phyloP scores from a whole-genome alignment of 805 yeast species.

The Starmerella floris region DNA sequence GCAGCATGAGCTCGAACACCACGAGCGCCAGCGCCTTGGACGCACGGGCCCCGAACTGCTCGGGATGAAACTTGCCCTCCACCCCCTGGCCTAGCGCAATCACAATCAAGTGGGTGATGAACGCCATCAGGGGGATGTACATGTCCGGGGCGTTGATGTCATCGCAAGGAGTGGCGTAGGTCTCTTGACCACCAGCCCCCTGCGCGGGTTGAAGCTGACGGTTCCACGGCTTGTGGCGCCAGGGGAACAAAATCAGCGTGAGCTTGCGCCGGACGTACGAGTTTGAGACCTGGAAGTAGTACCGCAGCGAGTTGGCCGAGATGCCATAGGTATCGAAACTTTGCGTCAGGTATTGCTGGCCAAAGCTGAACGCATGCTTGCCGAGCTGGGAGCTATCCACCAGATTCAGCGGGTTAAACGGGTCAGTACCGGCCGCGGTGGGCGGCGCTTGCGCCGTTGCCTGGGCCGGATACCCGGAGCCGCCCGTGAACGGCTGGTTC shows the following conservation, averaged over 20 bases:
- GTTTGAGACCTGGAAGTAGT: conserved; percentile 86
- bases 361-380: conserved; percentile 66
- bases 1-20: conserved; percentile 56
- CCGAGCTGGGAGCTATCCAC: conserved; percentile 74
- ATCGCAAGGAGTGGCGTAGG: conserved; percentile 61
- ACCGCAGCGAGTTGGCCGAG: conserved; percentile 49
- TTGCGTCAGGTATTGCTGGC: conserved; percentile 65
- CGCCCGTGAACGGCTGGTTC: background rate
- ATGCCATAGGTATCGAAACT: conserved; percentile 41
- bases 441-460: background rate
- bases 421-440: conserved; percentile 3
- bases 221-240: conserved; percentile 71
- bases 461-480: background rate
- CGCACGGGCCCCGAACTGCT: conserved; percentile 73
- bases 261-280: conserved; percentile 68
- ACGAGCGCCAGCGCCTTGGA: conserved; percentile 77
- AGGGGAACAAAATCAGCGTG: conserved; percentile 68
- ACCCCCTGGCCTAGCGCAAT: conserved; percentile 79
- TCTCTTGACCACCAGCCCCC: conserved; percentile 28
- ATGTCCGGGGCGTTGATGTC: conserved; percentile 93
- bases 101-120: conserved; percentile 69
- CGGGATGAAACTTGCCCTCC: conserved; percentile 84
- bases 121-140: conserved; percentile 90
- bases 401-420: conserved; percentile 42
- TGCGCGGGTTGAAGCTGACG: conserved; percentile 34